These are phyloP conservation scores for Fomitopsis betulina DNA, from an alignment of 1,284 basidiomycete species.

Conservation along the genomic window DNA sequence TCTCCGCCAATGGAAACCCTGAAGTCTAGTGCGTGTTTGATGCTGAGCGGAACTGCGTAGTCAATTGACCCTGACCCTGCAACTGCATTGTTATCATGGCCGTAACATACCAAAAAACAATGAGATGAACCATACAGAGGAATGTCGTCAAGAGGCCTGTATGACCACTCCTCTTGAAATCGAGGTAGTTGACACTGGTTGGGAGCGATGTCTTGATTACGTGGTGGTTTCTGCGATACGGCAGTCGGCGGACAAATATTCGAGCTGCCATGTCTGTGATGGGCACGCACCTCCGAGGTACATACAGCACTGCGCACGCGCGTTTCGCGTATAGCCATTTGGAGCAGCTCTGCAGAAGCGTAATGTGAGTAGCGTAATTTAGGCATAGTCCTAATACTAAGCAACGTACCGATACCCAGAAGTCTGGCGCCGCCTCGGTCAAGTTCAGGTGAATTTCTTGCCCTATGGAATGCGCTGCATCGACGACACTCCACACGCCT, in stretches of 20 bases:
- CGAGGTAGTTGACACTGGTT: constrained; percentile 49
- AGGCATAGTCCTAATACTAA: no score
- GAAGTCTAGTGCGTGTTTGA: constrained; percentile 64
- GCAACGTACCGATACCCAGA: constrained; percentile 54
- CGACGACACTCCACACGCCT: constrained; percentile 63
- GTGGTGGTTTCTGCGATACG: constrained; percentile 61
- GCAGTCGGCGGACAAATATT: no score
- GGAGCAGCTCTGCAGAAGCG: constrained; percentile 51
- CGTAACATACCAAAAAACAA: no score
- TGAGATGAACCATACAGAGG: no score
- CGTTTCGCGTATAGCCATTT: constrained; percentile 80
- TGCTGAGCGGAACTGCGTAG: constrained; percentile 45
- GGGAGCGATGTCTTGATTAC: constrained; percentile 70
- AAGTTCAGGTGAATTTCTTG: constrained; percentile 44
- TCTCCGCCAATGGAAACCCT: constrained; percentile 79
- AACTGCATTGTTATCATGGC: constrained; percentile 10
- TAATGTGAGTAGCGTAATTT: background rate
- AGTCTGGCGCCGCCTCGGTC: constrained; percentile 56
- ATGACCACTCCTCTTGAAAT: background rate
- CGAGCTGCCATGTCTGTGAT: constrained; percentile 10
- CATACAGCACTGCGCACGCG: constrained; percentile 67
- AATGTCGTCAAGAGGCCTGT: constrained; percentile 31
- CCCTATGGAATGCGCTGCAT: constrained; percentile 75
- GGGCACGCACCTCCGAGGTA: constrained; percentile 54
- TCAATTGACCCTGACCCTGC: constrained; percentile 67